These are phyloP conservation scores for Chlorella sp. DNA, from an alignment of 139 green algal species.

Conservation along the genomic window DNA sequence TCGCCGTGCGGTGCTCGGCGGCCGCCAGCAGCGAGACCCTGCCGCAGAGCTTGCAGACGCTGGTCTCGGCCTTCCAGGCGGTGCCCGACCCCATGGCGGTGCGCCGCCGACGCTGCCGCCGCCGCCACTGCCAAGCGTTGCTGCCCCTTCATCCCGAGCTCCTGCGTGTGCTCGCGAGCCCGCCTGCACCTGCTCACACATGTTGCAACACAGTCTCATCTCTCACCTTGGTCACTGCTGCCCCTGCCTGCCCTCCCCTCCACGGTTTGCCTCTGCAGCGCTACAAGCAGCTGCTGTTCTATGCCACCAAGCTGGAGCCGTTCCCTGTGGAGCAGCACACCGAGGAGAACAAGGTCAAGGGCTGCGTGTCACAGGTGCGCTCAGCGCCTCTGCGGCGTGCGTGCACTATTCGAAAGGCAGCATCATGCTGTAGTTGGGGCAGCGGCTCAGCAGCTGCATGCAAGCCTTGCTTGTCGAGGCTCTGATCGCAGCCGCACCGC, in stretches of 20 bases:
- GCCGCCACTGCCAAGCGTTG: background rate
- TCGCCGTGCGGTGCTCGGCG: conserved; percentile 2
- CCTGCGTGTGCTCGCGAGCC: background rate
- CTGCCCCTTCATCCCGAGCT: background rate
- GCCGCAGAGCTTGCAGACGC: conserved; percentile 28
- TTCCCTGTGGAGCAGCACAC: conserved; percentile 75
- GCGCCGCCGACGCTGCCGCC: background rate
- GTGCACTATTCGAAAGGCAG: no score
- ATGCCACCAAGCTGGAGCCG: conserved; percentile 90
- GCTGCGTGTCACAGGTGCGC: conserved; percentile 74
- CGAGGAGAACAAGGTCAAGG: conserved; percentile 94
- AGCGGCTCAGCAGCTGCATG: no score
- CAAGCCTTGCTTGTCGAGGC: no score
- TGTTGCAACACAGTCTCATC: no score
- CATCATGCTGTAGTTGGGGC: background rate
- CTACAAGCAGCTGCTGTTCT: conserved; percentile 99
- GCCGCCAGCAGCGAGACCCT: conserved; percentile 8
- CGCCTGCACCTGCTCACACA: background rate
- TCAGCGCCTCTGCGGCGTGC: no score
- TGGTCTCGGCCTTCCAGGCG: conserved; percentile 47
- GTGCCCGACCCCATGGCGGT: conserved; percentile 51
- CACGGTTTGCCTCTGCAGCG: conserved; percentile 39
- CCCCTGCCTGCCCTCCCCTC: no score
- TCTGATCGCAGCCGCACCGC: no score
- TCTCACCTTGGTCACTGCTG: no score